These are phyloP conservation scores for Naganishia vaughanmartiniae DNA, from an alignment of 768 basidiomycete species.

Conservation along the genomic window DNA sequence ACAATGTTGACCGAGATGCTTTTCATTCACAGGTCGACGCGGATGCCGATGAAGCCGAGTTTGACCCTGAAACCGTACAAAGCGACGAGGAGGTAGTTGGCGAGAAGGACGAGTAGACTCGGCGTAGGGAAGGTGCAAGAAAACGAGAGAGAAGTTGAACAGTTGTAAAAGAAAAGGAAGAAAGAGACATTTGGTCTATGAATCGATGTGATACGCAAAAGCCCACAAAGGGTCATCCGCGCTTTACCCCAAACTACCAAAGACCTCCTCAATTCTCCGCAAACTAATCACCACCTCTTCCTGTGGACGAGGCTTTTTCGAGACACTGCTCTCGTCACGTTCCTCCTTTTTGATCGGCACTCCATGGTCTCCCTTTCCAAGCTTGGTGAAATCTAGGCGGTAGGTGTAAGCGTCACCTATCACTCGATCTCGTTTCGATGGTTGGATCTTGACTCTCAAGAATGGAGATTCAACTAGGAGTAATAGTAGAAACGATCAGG, in stretches of 20 bases:
- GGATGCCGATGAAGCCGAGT: constrained; percentile 18
- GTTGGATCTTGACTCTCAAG: constrained; percentile 21
- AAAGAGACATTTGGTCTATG: too few relatives aligned
- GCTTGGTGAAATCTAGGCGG: constrained; percentile 25
- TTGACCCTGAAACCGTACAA: constrained; percentile 16
- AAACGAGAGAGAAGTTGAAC: not conserved
- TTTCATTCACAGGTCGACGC: constrained; percentile 2
- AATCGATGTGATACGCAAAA: too few relatives aligned
- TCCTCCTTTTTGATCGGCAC: constrained; percentile 2
- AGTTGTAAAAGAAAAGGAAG: not conserved
- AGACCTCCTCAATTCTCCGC: constrained; percentile 27
- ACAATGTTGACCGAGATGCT: too few relatives aligned
- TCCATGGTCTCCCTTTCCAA: constrained; percentile 13
- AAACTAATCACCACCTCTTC: constrained; percentile 28
- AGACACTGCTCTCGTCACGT: not conserved
- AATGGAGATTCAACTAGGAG: constrained; percentile 18
- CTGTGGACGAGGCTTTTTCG: not conserved
- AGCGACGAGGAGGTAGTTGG: constrained; percentile 31
- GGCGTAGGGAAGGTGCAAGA: too few relatives aligned
- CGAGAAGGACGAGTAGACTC: constrained; percentile 22
- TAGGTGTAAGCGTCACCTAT: constrained; percentile 15
- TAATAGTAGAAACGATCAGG: not conserved
- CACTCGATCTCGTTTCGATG: constrained; percentile 2
- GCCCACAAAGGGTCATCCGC: not conserved
- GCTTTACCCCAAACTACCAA: constrained; percentile 13